These are phyloP conservation scores for Lachnellula occidentalis DNA, from an alignment of 2,329 filamentous ascomycete species.

Conservation along the genomic window DNA sequence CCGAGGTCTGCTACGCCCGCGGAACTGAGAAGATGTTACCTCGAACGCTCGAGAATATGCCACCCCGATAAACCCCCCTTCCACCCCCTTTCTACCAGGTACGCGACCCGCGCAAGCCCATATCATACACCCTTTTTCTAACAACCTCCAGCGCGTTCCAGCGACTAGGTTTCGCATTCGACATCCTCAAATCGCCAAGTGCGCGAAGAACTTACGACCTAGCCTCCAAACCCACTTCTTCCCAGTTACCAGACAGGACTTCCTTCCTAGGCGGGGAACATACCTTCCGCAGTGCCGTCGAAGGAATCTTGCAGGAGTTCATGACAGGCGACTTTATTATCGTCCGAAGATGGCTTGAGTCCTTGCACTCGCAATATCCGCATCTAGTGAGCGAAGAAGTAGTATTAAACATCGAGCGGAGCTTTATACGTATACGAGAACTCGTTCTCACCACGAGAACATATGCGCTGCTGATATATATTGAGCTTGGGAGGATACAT, in stretches of 20 bases:
- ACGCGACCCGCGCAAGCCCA: background rate
- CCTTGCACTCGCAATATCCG: conserved; percentile 33
- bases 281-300: conserved; percentile 34
- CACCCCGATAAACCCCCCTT: conserved; percentile 36
- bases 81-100: conserved; percentile 34
- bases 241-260: conserved; percentile 28
- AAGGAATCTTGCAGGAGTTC: conserved; percentile 35
- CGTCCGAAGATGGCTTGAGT: conserved; percentile 33
- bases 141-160: conserved; percentile 32
- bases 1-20: conserved; percentile 28
- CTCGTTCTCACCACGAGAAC: conserved; percentile 34
- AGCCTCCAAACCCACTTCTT: conserved; percentile 28
- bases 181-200: conserved; percentile 35
- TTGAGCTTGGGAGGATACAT: conserved; percentile 35
- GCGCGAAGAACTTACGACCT: conserved; percentile 35
- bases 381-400: conserved; percentile 34
- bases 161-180: conserved; percentile 36
- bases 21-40: conserved; percentile 36
- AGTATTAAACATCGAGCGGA: conserved; percentile 33
- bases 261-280: conserved; percentile 34
- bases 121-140: background rate
- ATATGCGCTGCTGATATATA: conserved; percentile 35
- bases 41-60: conserved; percentile 36
- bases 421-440: conserved; percentile 34
- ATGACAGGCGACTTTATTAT: conserved; percentile 36